A percentile compares a stretch with the other conserved stretches of the same genome.
phyloP scores from a whole-genome alignment of 768 basidiomycete species.

The Hericium erinaceus region DNA sequence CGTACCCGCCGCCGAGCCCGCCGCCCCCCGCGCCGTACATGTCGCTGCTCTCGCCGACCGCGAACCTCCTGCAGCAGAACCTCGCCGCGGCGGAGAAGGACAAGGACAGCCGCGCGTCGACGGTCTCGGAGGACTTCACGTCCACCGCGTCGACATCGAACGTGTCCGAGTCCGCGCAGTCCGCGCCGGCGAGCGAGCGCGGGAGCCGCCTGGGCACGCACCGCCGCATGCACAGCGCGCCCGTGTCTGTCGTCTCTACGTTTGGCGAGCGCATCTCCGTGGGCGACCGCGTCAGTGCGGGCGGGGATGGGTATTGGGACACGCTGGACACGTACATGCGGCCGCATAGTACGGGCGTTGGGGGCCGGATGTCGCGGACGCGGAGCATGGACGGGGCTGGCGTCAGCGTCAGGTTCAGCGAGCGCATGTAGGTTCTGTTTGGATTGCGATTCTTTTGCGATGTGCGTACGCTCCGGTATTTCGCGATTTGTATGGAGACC shows the following conservation, averaged over 20 bases:
- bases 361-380: background rate
- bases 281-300: background rate
- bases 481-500: too few species aligned
- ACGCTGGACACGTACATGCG: background rate
- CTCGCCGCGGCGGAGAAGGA: background rate
- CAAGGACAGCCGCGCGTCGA: background rate
- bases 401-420: too few species aligned
- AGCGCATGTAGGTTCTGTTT: too few species aligned
- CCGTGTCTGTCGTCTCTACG: background rate
- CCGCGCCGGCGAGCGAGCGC: background rate
- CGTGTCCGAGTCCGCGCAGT: background rate
- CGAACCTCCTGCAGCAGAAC: background rate
- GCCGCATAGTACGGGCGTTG: background rate
- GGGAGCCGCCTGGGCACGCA: background rate
- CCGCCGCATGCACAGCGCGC: background rate
- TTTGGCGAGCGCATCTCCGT: background rate
- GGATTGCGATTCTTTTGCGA: too few species aligned
- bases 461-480: too few species aligned
- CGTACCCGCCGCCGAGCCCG: background rate
- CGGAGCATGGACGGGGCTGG: background rate
- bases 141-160: background rate
- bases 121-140: background rate
- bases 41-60: background rate
- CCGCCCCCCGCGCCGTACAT: background rate
- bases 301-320: background rate